phyloP scores from a whole-genome alignment of 306 rosid species.

The Potentilla sterilis region DNA sequence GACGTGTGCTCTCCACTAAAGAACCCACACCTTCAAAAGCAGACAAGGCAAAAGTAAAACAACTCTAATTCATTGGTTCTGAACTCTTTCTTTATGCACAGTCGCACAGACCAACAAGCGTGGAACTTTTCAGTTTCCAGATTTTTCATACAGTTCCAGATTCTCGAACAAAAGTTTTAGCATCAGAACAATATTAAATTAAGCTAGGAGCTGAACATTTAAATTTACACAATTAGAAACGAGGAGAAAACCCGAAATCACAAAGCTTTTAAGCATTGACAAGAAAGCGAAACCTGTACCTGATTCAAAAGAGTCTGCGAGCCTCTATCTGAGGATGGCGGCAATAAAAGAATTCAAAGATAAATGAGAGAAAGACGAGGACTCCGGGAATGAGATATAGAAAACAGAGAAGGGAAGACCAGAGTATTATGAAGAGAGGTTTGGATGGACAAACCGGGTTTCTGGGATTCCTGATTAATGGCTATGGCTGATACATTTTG shows the following conservation, averaged over 20 bases:
- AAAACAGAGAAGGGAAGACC: slow-evolving; percentile 3
- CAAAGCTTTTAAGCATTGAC: not conserved
- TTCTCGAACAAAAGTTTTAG: not conserved
- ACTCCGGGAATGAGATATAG: not conserved
- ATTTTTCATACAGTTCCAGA: not conserved
- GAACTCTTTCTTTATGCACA: slow-evolving; percentile 5
- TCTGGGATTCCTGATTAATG: not conserved
- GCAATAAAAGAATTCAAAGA: not conserved
- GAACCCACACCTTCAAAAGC: not conserved
- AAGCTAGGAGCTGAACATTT: not conserved
- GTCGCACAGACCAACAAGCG: slow-evolving; percentile 10
- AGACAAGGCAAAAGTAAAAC: not conserved
- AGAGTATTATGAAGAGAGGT: not conserved
- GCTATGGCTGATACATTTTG: not conserved
- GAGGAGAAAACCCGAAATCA: not conserved
- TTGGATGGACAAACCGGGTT: not conserved
- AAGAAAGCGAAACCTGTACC: not conserved
- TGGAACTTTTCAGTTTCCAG: not conserved
- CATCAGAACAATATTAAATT: not conserved
- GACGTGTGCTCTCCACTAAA: slow-evolving; percentile 14
- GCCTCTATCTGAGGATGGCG: not conserved
- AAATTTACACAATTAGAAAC: not conserved
- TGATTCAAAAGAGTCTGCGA: slow-evolving; percentile 7
- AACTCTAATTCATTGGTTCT: slow-evolving; percentile 1
- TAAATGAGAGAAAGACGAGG: not conserved